phyloP scores from a whole-genome alignment of 805 yeast genomes.

The Myxozyma neotropica region DNA sequence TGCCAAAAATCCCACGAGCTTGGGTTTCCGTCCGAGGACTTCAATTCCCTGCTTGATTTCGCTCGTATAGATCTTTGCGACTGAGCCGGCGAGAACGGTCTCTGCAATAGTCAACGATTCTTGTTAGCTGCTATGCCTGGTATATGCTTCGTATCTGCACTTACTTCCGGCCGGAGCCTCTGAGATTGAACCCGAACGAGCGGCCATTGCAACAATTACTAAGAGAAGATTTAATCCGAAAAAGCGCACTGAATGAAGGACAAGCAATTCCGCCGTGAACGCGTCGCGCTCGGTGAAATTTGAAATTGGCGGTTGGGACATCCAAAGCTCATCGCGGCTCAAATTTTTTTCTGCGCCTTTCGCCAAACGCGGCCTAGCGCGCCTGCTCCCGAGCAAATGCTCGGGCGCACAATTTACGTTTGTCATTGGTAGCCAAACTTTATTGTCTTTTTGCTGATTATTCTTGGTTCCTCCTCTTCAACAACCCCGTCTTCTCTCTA shows the following conservation, averaged over 20 bases:
- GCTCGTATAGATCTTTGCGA: slow-evolving; percentile 77
- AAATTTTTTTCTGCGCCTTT: not conserved
- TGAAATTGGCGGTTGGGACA: not conserved
- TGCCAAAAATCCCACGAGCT: slow-evolving; percentile 87
- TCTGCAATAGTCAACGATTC: not conserved
- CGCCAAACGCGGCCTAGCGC: no score
- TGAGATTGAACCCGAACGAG: not conserved
- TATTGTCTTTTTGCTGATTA: not conserved
- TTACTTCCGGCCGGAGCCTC: slow-evolving; percentile 15
- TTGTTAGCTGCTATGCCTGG: not conserved
- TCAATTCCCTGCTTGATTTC: slow-evolving; percentile 68
- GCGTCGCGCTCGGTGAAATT: not conserved
- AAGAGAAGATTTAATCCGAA: not conserved
- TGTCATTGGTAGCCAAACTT: not conserved
- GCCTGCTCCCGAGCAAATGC: not conserved
- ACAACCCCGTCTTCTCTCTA: not conserved
- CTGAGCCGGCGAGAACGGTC: slow-evolving; percentile 66
- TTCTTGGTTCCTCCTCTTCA: not conserved
- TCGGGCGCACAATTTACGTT: not conserved
- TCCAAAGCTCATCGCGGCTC: slow-evolving; percentile 5
- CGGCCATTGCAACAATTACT: not conserved
- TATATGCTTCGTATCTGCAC: not conserved
- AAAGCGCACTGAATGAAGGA: not conserved
- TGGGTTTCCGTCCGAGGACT: slow-evolving; percentile 60
- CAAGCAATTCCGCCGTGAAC: not conserved